Evolutionary conservation across 2,329 filamentous ascomycete species (phyloP).

Genomic region (Clathrospora elynae): DNA sequence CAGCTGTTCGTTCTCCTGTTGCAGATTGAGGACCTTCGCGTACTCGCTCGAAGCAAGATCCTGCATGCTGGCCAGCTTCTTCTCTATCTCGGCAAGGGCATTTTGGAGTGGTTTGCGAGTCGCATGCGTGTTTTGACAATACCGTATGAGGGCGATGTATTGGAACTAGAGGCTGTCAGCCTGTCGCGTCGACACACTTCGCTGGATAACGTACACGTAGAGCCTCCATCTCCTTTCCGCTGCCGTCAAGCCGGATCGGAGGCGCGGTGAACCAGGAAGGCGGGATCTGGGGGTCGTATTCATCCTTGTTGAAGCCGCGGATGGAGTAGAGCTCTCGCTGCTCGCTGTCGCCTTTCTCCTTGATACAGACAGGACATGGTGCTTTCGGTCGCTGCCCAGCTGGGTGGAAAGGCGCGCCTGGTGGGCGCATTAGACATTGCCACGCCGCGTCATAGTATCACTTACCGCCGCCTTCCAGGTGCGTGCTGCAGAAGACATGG

Average conservation of each 20-base stretch:
- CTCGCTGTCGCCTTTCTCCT: slow-evolving; percentile 42
- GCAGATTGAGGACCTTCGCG: slow-evolving; percentile 32
- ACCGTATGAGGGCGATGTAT: slow-evolving; percentile 45
- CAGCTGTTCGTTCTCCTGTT: slow-evolving; percentile 29
- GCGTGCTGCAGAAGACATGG: slow-evolving; percentile 56
- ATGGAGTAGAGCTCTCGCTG: slow-evolving; percentile 52
- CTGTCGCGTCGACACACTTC: neutral
- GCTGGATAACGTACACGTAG: slow-evolving; percentile 43
- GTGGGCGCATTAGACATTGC: slow-evolving; percentile 3
- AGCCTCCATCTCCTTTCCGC: slow-evolving; percentile 49
- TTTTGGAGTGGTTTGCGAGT: slow-evolving; percentile 25
- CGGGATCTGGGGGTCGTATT: slow-evolving; percentile 53
- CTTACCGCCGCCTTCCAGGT: slow-evolving; percentile 57
- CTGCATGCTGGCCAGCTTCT: slow-evolving; percentile 34
- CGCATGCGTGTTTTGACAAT: slow-evolving; percentile 30
- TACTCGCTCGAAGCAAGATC: slow-evolving; percentile 46
- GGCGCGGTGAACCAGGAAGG: slow-evolving; percentile 51
- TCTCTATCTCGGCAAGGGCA: slow-evolving; percentile 22
- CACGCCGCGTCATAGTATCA: neutral
- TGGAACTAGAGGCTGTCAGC: slow-evolving; percentile 52
- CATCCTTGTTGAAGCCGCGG: slow-evolving; percentile 49
- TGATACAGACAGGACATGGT: slow-evolving; percentile 53
- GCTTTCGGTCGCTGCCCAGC: slow-evolving; percentile 49
- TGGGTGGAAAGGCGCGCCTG: slow-evolving; percentile 55
- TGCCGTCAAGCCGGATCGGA: slow-evolving; percentile 49